phyloP scores from a whole-genome alignment of 345 rosid species.

The Lepidium sativum region DNA sequence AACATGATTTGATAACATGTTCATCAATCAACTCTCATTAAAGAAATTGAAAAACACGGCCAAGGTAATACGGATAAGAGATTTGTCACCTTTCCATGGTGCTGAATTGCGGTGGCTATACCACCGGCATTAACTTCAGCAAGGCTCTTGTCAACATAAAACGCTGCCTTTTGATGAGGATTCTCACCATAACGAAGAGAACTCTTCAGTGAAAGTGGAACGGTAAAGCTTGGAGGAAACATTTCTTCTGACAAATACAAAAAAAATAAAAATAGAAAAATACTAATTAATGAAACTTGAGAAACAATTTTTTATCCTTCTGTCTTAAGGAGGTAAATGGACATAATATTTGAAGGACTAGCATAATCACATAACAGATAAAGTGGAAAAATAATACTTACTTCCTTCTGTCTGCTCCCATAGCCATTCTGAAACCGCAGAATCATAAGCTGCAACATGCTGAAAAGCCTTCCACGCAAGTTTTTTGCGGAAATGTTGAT shows the following conservation, averaged over 20 bases:
- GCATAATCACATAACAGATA: not conserved
- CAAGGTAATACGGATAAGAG: not conserved
- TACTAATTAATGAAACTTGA: constrained; percentile 2
- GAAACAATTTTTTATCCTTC: not conserved
- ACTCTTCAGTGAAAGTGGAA: constrained; percentile 59
- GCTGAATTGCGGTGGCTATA: constrained; percentile 88
- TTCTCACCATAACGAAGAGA: constrained; percentile 94
- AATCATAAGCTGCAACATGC: constrained; percentile 80
- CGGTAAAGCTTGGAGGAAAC: constrained; percentile 74
- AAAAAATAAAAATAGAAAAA: not conserved
- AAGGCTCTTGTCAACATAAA: constrained; percentile 76
- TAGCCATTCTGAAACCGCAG: constrained; percentile 92
- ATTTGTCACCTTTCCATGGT: constrained; percentile 81
- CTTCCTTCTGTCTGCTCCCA: constrained; percentile 78
- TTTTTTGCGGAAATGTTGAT: constrained; percentile 64
- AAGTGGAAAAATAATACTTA: constrained; percentile 10
- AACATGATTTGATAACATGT: no score
- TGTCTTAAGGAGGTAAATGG: no score
- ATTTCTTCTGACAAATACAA: constrained; percentile 45
- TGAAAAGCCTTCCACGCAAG: constrained; percentile 95
- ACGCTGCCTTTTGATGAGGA: constrained; percentile 89
- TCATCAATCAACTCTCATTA: no score
- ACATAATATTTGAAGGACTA: not conserved
- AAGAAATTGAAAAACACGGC: no score
- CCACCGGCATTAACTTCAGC: constrained; percentile 92